These are phyloP conservation scores for Fragilariopsis cylindrus DNA, from an alignment of 108 stramenopile species.

Conservation along the genomic window DNA sequence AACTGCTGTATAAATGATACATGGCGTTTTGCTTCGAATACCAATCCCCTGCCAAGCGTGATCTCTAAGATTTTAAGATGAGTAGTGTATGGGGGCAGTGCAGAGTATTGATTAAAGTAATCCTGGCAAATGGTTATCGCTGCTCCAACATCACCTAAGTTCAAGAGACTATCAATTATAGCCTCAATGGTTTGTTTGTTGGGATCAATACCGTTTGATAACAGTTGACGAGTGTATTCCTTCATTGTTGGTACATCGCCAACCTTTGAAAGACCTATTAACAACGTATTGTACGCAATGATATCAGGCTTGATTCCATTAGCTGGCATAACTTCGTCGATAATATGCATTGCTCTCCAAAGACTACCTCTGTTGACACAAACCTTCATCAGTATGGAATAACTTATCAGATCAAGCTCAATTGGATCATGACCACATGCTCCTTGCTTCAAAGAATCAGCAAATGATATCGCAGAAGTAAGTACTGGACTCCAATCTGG, in stretches of 20 bases:
- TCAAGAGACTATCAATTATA: slow-evolving; percentile 72
- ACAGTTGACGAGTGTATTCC: slow-evolving; percentile 63
- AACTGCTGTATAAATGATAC: slow-evolving; percentile 84
- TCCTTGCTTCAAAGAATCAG: slow-evolving; percentile 80
- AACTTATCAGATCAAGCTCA: slow-evolving; percentile 58
- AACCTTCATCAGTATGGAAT: slow-evolving; percentile 74
- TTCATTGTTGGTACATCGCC: slow-evolving; percentile 61
- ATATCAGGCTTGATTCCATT: slow-evolving; percentile 68
- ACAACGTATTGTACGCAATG: slow-evolving; percentile 66
- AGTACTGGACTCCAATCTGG: slow-evolving; percentile 70
- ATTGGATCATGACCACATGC: slow-evolving; percentile 88
- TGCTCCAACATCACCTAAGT: slow-evolving; percentile 69
- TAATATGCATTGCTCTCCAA: slow-evolving; percentile 79
- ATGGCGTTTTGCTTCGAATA: slow-evolving; percentile 84
- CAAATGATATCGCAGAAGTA: slow-evolving; percentile 84
- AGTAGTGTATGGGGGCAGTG: slow-evolving; percentile 82
- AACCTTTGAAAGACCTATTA: slow-evolving; percentile 69
- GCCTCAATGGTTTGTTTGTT: slow-evolving; percentile 66
- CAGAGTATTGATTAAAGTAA: slow-evolving; percentile 79
- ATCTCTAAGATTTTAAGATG: slow-evolving; percentile 87
- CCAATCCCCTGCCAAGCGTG: slow-evolving; percentile 58
- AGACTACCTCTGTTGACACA: slow-evolving; percentile 82
- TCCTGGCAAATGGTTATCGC: slow-evolving; percentile 69
- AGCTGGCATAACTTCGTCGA: slow-evolving; percentile 70
- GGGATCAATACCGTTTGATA: slow-evolving; percentile 54